Conservation (phyloP, 1,139 yeast genomes). For the Candida pseudoviswanathii region DNA sequence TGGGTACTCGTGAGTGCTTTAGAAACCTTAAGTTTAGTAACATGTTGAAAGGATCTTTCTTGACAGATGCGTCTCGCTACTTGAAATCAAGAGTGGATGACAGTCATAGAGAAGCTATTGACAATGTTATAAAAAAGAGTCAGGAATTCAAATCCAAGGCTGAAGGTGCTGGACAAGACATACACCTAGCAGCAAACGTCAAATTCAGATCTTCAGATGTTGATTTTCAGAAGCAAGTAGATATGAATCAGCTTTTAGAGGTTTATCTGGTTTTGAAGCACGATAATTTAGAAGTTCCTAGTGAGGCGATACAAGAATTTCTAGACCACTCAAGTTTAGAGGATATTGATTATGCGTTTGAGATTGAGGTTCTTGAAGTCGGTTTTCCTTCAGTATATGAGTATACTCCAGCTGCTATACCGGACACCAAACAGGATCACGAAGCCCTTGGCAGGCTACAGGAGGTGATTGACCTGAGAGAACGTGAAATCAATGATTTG, state of each 20-base stretch:
- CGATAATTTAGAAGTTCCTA: neutral
- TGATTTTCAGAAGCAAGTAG: neutral
- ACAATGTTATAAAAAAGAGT: neutral
- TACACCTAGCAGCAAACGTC: neutral
- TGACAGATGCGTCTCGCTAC: neutral
- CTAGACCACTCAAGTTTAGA: neutral
- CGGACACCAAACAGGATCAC: neutral
- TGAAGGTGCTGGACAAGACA: neutral
- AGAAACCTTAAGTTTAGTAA: neutral
- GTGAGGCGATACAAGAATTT: neutral
- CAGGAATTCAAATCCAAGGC: neutral
- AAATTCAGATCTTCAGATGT: neutral
- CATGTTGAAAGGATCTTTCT: neutral
- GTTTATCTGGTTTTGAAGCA: neutral
- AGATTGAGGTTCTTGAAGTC: neutral
- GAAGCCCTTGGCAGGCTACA: neutral
- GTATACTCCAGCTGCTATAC: neutral
- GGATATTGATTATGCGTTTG: neutral
- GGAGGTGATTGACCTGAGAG: slow-evolving; percentile 21
- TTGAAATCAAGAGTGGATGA: neutral
- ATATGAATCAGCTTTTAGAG: neutral
- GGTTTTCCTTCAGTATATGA: slow-evolving; percentile 2
- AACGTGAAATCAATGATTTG: slow-evolving; percentile 35
- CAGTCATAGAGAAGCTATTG: neutral
- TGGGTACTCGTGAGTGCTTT: neutral